Evolutionary conservation across 2,329 filamentous ascomycete genomes (phyloP).

Genomic region (Plenodomus lindquistii): DNA sequence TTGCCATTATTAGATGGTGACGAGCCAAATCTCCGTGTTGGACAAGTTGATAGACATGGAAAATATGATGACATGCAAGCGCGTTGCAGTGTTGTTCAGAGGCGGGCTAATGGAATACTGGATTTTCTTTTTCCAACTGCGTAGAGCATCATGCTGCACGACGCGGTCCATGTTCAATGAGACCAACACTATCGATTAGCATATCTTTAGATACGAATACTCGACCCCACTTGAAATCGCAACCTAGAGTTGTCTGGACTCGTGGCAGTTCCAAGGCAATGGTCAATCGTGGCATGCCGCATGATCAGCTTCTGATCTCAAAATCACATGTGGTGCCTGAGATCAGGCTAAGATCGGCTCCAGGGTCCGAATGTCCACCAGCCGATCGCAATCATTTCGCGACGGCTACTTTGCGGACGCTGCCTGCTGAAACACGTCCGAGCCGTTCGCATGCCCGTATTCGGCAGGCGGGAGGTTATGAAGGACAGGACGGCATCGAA

Average conservation of each 20-base stretch:
- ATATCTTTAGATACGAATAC: background rate
- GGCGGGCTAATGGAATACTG: background rate
- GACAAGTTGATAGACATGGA: background rate
- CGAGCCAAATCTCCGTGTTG: background rate
- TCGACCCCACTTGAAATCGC: background rate
- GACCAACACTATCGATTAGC: background rate
- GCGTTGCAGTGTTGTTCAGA: background rate
- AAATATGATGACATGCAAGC: background rate
- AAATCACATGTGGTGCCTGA: background rate
- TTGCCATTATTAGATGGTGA: background rate
- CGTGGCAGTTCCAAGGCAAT: background rate
- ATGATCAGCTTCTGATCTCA: background rate
- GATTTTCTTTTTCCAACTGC: background rate
- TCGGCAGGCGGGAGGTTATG: slow-evolving; percentile 7
- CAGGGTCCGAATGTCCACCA: background rate
- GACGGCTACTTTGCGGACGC: slow-evolving; percentile 7
- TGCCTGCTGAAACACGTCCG: slow-evolving; percentile 16
- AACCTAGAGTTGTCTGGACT: background rate
- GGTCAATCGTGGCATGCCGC: background rate
- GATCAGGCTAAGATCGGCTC: background rate
- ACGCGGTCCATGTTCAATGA: background rate
- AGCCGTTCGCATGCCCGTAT: slow-evolving; percentile 10
- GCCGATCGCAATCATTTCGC: slow-evolving; percentile 8
- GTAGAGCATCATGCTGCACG: background rate
- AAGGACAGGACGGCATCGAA: slow-evolving; percentile 5